Percentiles rank a stretch among this genome's conserved stretches.
Evolutionary conservation across 2,329 filamentous ascomycete species (phyloP).

Genomic region (Dactylellina cionopaga): DNA sequence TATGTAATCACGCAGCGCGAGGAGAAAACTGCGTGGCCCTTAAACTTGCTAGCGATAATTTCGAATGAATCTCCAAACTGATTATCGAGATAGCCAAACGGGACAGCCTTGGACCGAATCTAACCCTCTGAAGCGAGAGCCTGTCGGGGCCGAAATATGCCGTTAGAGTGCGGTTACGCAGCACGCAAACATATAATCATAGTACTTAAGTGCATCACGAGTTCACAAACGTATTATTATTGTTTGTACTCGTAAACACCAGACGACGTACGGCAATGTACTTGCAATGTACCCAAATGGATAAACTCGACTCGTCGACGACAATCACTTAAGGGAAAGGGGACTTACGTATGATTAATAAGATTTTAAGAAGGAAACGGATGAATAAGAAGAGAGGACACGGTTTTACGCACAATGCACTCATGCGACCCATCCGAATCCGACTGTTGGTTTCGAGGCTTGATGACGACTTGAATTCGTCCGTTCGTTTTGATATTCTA

Average conservation of each 20-base stretch:
- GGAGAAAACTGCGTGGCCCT: slow-evolving; percentile 36
- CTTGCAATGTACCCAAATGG: neutral
- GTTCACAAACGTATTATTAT: slow-evolving; percentile 12
- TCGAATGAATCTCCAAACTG: neutral
- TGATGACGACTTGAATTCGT: slow-evolving; percentile 46
- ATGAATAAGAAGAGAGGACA: slow-evolving; percentile 18
- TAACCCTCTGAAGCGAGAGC: neutral
- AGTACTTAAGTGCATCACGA: slow-evolving; percentile 17
- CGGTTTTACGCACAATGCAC: slow-evolving; percentile 34
- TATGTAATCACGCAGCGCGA: slow-evolving; percentile 43
- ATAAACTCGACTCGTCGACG: neutral
- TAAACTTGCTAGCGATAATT: too few species aligned
- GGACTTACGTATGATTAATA: slow-evolving; percentile 34
- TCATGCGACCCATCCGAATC: slow-evolving; percentile 23
- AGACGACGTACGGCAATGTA: neutral
- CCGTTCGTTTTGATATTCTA: slow-evolving; percentile 26
- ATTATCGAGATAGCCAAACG: slow-evolving; percentile 31
- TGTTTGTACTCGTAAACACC: slow-evolving; percentile 10
- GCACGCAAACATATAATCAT: too few species aligned
- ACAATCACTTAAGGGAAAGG: neutral
- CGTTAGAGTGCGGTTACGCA: slow-evolving; percentile 46
- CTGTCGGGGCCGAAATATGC: slow-evolving; percentile 42
- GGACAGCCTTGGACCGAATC: neutral
- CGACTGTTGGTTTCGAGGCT: slow-evolving; percentile 11
- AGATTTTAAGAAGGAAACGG: neutral